phyloP scores from a whole-genome alignment of 2,329 filamentous ascomycete genomes.

The Cadophora luteo-olivacea region DNA sequence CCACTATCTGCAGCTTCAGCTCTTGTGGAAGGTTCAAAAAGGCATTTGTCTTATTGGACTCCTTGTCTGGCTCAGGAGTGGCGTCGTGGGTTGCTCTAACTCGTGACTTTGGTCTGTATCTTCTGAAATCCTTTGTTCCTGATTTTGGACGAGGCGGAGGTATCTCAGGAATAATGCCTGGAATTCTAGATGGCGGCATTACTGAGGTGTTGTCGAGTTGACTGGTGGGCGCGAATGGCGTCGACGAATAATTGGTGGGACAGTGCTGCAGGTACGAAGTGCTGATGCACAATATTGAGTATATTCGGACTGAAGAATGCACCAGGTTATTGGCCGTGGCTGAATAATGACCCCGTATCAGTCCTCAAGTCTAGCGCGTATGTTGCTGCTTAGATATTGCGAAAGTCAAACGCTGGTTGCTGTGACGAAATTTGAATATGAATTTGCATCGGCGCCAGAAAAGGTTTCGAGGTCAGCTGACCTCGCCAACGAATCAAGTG shows the following conservation, averaged over 20 bases:
- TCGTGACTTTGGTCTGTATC: constrained; percentile 5
- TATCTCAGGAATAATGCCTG: constrained; percentile 1
- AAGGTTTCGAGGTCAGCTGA: not conserved
- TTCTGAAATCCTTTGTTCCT: not conserved
- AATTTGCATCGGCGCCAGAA: not conserved
- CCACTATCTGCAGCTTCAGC: constrained; percentile 25
- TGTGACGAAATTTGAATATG: not conserved
- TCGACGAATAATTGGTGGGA: no score
- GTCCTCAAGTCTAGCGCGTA: no score
- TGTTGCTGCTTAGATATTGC: not conserved
- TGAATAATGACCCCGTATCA: not conserved
- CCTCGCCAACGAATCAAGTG: not conserved
- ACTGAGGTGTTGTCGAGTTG: not conserved
- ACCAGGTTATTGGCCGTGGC: not conserved
- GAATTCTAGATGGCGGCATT: constrained; percentile 1
- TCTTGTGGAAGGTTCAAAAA: constrained; percentile 20
- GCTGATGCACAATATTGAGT: not conserved
- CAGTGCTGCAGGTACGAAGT: no score
- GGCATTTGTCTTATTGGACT: not conserved
- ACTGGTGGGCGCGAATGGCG: not conserved
- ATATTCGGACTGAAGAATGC: not conserved
- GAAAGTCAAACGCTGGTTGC: not conserved
- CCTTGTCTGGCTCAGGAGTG: not conserved
- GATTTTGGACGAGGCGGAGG: not conserved
- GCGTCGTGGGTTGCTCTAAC: not conserved